Evolutionary conservation across 129 eudicot species (phyloP), one percentile per base, ranked within the genome.

Genomic region (Arctium lappa): DNA sequence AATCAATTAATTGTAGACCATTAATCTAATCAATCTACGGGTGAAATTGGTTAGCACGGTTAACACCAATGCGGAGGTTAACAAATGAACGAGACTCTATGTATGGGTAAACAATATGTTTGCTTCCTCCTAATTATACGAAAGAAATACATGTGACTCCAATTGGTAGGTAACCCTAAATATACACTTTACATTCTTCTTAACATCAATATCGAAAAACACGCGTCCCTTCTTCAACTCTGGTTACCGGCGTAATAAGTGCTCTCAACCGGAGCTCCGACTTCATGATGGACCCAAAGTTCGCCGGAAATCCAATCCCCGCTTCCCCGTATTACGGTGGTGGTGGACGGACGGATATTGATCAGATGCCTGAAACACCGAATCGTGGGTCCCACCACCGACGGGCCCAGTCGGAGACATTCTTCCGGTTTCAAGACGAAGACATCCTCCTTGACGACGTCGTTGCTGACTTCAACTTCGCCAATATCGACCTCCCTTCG

Each of bases 401-500:
- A 27, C 91, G 98, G 15, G 90, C 98, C 77, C 96, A 86, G 16
- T 94, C 98, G 56, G 98, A 94, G 76, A 94, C 96, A 22, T 83
- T 87, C 80, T 92, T 94, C 88, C 92, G 92, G 0, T 91, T 93
- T 83, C 85, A 91, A 22, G 94, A 91, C 77, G 95, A 88, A 36
- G 87, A 86, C 79, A 87, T 89, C 63, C 69, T 93, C 10, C 91
- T 88, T 77, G 97, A 91, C 85, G 83, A 80, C 77, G 91, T 90
- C 85, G 93, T 89, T 3, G 90, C 91, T 0, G 93, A 91, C 86
- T 85, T 93, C 86, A 87, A 89, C 85, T 84, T 90, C 77, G 78
- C 90, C 33, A 53, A 37, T 30, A 81, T 89, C n/a, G 91, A 88
- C 86, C 75, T 86, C 78, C 86, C 86, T 6, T 36, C 85, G 1